These are phyloP conservation scores for Pseudogymnoascus sp. DNA, from an alignment of 2,329 filamentous ascomycete species.

Conservation along the genomic window DNA sequence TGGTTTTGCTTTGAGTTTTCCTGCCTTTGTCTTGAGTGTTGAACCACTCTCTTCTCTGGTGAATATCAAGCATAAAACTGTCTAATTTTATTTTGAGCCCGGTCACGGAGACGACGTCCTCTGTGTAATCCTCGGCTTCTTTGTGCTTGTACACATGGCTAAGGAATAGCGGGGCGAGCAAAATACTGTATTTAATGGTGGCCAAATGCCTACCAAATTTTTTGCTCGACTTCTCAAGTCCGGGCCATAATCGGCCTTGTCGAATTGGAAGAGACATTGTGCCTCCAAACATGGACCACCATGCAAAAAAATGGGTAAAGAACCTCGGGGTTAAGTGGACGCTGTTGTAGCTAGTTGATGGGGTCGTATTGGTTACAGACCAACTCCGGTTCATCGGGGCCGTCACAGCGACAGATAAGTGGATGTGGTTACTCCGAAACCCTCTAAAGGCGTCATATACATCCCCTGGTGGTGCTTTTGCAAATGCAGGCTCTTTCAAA, in stretches of 20 bases:
- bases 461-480: conserved; percentile 48
- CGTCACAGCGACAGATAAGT: conserved; percentile 84
- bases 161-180: conserved; percentile 86
- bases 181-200: conserved; percentile 96
- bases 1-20: conserved; percentile 72
- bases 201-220: conserved; percentile 95
- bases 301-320: conserved; percentile 96
- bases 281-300: conserved; percentile 95
- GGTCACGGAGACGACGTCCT: conserved; percentile 76
- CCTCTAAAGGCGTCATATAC: conserved; percentile 88
- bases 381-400: conserved; percentile 84
- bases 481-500: conserved; percentile 70
- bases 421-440: conserved; percentile 95
- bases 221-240: conserved; percentile 92
- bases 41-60: conserved; percentile 89
- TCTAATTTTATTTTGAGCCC: conserved; percentile 94
- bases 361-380: conserved; percentile 64
- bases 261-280: conserved; percentile 91
- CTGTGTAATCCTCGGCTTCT: conserved; percentile 77
- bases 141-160: conserved; percentile 99
- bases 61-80: conserved; percentile 94
- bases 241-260: conserved; percentile 85
- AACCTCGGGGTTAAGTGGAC: conserved; percentile 91
- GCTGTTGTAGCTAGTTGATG: conserved; percentile 89
- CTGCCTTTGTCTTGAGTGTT: conserved; percentile 70